Percentiles rank a stretch among this genome's conserved stretches.
These are phyloP conservation scores for Cinnamomum micranthum DNA, from an alignment of 164 flowering plant genomes.

Conservation along the genomic window DNA sequence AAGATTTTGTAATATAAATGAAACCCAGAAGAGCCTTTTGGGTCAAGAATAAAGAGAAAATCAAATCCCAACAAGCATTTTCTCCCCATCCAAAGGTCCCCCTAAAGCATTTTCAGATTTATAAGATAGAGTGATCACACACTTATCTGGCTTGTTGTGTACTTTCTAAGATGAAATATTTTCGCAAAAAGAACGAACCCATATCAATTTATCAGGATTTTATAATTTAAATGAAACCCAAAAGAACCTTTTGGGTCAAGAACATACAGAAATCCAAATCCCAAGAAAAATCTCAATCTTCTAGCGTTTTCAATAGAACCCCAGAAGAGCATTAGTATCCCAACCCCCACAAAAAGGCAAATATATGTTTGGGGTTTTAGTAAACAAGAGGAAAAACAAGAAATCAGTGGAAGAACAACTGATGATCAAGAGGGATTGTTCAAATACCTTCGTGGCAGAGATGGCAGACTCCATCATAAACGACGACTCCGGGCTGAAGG, in stretches of 20 bases:
- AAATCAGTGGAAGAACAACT: background rate
- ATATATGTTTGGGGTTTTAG: background rate
- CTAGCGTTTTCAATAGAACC: background rate
- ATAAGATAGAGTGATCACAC: too few species aligned
- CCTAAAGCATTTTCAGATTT: too few species aligned
- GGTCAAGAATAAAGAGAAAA: background rate
- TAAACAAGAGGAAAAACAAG: background rate
- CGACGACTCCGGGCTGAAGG: slow-evolving; percentile 76
- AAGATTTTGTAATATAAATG: background rate
- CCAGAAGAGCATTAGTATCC: background rate
- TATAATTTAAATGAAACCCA: background rate
- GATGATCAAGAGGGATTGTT: background rate
- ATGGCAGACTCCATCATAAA: slow-evolving; percentile 92
- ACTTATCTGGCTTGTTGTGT: too few species aligned
- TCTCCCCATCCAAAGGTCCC: too few species aligned
- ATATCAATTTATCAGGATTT: too few species aligned
- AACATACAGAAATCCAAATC: background rate
- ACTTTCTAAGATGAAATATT: too few species aligned
- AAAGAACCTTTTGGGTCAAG: background rate
- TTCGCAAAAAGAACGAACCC: too few species aligned
- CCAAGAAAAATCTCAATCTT: background rate
- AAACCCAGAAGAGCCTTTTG: background rate
- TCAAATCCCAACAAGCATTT: too few species aligned
- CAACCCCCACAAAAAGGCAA: background rate
- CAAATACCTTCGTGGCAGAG: slow-evolving; percentile 72